Evolutionary conservation across 495 filamentous ascomycete genomes (phyloP).

Genomic region (Tuber indicum): DNA sequence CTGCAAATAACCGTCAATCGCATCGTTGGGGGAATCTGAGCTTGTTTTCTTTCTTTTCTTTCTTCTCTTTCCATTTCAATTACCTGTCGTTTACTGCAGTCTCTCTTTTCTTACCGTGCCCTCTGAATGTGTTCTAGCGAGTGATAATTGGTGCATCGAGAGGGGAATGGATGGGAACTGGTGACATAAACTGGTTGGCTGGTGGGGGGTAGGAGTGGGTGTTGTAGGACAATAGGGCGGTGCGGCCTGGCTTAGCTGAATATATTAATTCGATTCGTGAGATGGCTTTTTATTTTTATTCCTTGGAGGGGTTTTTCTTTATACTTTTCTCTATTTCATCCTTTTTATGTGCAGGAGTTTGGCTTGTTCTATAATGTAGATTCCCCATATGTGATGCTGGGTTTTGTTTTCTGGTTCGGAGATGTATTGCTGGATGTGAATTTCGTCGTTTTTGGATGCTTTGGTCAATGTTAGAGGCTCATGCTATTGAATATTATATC

Average conservation of each 20-base stretch:
- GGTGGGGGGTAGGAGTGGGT: neutral
- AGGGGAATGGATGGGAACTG: neutral
- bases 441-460: neutral
- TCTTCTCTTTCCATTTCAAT: constrained; percentile 1
- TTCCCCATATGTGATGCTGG: neutral
- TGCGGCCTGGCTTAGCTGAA: neutral
- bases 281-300: neutral
- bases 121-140: neutral
- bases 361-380: neutral
- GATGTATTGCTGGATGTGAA: neutral
- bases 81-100: constrained; percentile 6
- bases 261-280: constrained; percentile 4
- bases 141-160: neutral
- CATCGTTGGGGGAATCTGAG: neutral
- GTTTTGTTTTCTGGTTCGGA: neutral
- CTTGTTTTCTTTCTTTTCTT: neutral
- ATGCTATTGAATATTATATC: neutral
- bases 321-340: neutral
- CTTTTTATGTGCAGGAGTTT: neutral
- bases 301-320: neutral
- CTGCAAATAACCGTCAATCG: neutral
- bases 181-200: neutral
- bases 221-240: neutral
- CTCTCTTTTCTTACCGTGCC: constrained; percentile 12
- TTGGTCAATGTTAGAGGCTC: neutral